These are phyloP conservation scores for Bolboschoenus planiculmis DNA, from an alignment of 176 grass and related monocot species.

Conservation along the genomic window DNA sequence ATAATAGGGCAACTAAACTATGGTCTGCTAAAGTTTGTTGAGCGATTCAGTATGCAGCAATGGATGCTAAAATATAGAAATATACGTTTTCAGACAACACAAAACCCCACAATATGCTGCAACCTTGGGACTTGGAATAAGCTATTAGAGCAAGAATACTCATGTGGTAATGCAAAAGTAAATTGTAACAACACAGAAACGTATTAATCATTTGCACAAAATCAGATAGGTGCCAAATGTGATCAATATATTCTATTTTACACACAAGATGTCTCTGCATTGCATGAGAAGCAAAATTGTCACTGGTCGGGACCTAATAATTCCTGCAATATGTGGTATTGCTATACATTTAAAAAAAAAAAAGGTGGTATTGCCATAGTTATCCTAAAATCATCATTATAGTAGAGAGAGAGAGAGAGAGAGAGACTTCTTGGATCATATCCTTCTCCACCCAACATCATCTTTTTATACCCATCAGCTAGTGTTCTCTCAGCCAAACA, in stretches of 20 bases:
- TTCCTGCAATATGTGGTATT: not conserved
- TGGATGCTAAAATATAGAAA: not conserved
- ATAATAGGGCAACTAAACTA: not conserved
- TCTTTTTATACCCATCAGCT: conserved; percentile 57
- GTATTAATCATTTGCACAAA: not conserved
- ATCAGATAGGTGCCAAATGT: not conserved
- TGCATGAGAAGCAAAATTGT: not conserved
- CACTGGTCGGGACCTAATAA: not conserved
- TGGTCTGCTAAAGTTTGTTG: not conserved
- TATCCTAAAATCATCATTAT: not conserved
- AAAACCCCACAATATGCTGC: not conserved
- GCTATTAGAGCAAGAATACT: not conserved
- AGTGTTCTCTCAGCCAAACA: conserved; percentile 93
- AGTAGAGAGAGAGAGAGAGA: not conserved
- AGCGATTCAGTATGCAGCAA: not conserved
- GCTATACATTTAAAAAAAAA: not conserved
- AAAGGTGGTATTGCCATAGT: not conserved
- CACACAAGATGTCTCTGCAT: not conserved
- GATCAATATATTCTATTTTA: not conserved
- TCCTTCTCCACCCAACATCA: conserved; percentile 65
- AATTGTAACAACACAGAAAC: not conserved
- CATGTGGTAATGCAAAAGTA: not conserved
- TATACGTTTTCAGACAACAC: not conserved
- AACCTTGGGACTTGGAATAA: not conserved
- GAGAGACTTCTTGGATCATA: conserved; percentile 65